Evolutionary conservation across 2,329 filamentous ascomycete species (phyloP).

Genomic region (Aschersonia sp.): DNA sequence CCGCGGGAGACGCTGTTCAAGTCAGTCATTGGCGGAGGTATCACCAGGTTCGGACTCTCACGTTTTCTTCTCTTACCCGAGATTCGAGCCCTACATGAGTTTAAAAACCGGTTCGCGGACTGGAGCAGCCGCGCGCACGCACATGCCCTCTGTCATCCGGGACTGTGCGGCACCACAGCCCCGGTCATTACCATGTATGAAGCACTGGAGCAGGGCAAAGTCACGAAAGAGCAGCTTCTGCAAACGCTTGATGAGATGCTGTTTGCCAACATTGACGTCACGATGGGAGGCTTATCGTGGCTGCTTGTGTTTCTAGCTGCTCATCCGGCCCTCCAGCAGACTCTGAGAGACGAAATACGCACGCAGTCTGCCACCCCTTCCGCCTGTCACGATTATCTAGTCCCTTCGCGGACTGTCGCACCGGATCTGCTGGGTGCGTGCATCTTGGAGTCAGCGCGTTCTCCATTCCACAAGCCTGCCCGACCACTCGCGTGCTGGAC

Average conservation of each 20-base stretch:
- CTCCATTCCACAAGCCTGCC: not conserved
- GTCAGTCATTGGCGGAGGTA: not conserved
- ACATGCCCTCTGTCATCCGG: not conserved
- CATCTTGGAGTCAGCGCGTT: conserved; percentile 3
- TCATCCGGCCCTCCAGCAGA: not conserved
- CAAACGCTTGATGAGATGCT: conserved; percentile 4
- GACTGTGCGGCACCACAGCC: no score
- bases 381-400: not conserved
- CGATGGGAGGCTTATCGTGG: conserved; percentile 3
- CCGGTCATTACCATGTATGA: not conserved
- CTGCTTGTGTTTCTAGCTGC: not conserved
- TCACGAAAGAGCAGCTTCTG: conserved; percentile 2
- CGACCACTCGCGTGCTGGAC: not conserved
- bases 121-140: not conserved
- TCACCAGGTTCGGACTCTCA: not conserved
- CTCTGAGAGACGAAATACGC: not conserved
- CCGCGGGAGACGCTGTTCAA: not conserved
- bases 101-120: not conserved
- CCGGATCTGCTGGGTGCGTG: conserved; percentile 1
- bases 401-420: not conserved
- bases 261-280: conserved; percentile 5
- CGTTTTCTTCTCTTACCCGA: not conserved
- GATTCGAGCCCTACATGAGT: not conserved
- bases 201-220: not conserved
- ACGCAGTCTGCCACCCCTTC: not conserved